Base-by-base conservation (phyloP, 2,329 filamentous ascomycete genomes). In the Fusarium incarnatum region DNA sequence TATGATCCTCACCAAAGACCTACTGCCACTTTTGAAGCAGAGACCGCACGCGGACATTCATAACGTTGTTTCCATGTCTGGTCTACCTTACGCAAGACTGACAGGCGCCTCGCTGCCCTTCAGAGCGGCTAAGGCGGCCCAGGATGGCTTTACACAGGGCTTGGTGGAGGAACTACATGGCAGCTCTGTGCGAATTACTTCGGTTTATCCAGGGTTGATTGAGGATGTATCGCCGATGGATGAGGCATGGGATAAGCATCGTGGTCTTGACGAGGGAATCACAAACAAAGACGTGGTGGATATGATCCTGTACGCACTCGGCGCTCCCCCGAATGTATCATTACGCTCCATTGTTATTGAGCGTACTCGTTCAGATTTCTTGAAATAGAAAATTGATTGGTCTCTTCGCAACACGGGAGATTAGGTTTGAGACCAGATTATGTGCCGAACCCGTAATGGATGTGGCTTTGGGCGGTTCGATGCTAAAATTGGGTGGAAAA, bases 121-220 rank as follows among this genome's bases (percentile, higher is more conserved):
- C 13, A 46, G 50, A 15, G 41, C 56, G 0, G 56, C 56, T 1
- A 60, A 60, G 10, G 56, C 56, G 22, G 56, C 56, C 10, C 56
- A 56, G 0, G 56, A 60, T 2, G 56, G 56, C 8, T 60, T 60
- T 5, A 60, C 56, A 0, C 56, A 60, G 16, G 50, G 50, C 0
- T 20, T 60, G 0, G 23, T 56, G 9, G 56, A 60, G 8, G 56
- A 60, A 1, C 7, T 60, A 2, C 13, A 27, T n/a, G 50, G 56
- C 1, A 46, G 27, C 12, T 25, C 23, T 2, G 23, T 60, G 7
- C 50, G 56, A 3, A 8, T 46, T 0, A 60, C 56, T 2, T 56
- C 56, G 15, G 30, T 46, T 0, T 60, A 60, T 12, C 56, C 56
- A 0, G 56, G 56, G 0, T 12, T 60, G 20, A 23, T 56, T 8